Evolutionary conservation across 805 yeast genomes (phyloP).

Genomic region (Zygosaccharomyces siamensis): DNA sequence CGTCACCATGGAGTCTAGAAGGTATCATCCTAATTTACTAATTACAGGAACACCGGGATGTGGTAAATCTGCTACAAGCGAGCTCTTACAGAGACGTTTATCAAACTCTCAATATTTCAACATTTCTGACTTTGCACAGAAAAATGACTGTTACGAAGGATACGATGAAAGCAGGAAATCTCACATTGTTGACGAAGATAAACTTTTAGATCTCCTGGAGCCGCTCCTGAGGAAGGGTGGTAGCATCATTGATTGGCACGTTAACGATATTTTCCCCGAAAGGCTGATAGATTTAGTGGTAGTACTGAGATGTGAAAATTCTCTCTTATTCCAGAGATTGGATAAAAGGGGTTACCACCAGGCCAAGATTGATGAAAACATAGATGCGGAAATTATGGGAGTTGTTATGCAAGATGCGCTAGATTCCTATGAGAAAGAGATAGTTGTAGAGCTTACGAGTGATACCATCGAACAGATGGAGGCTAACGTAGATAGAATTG

Average conservation of each 20-base stretch:
- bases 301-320: constrained; percentile 76
- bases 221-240: constrained; percentile 81
- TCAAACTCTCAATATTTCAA: constrained; percentile 49
- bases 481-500: constrained; percentile 71
- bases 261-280: constrained; percentile 93
- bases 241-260: constrained; percentile 92
- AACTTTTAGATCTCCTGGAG: constrained; percentile 74
- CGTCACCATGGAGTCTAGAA: constrained; percentile 17
- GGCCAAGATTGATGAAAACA: constrained; percentile 79
- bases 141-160: constrained; percentile 70
- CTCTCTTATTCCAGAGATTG: constrained; percentile 68
- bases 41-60: constrained; percentile 90
- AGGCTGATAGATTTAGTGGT: constrained; percentile 86
- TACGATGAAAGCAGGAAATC: constrained; percentile 83
- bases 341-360: constrained; percentile 72
- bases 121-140: constrained; percentile 78
- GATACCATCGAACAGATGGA: constrained; percentile 73
- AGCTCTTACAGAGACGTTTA: constrained; percentile 23
- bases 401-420: constrained; percentile 81
- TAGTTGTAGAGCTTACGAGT: constrained; percentile 75
- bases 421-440: constrained; percentile 72
- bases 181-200: constrained; percentile 89
- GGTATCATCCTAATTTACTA: constrained; percentile 62
- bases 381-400: constrained; percentile 97
- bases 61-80: constrained; percentile 36